These are phyloP conservation scores for Curvularia hawaiiensis DNA, from an alignment of 2,329 filamentous ascomycete genomes.

Conservation along the genomic window DNA sequence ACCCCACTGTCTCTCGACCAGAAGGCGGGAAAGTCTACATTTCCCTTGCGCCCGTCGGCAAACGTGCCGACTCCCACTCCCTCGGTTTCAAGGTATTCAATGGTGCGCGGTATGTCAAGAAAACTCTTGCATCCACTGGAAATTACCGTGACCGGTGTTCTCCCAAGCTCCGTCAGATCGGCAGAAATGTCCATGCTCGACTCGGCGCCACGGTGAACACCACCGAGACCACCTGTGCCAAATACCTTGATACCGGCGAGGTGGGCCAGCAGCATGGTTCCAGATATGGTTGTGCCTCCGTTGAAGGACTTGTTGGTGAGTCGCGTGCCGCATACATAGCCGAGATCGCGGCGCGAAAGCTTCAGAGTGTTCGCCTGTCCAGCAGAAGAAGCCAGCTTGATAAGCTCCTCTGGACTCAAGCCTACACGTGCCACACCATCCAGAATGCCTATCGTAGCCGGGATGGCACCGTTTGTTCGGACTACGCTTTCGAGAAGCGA, in stretches of 20 bases:
- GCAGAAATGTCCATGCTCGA: constrained; percentile 91
- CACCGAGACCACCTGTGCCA: constrained; percentile 91
- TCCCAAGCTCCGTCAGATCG: constrained; percentile 90
- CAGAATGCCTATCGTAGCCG: constrained; percentile 88
- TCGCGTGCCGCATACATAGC: constrained; percentile 77
- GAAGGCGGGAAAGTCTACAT: constrained; percentile 89
- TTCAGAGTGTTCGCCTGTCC: constrained; percentile 74
- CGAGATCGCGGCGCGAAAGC: constrained; percentile 84
- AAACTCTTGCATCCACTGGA: constrained; percentile 96
- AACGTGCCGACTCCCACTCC: constrained; percentile 88
- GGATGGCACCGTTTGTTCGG: constrained; percentile 75
- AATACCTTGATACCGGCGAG: constrained; percentile 90
- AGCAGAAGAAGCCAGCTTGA: constrained; percentile 68
- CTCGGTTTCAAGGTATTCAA: constrained; percentile 78
- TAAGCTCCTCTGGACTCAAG: constrained; percentile 72
- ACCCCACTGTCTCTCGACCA: constrained; percentile 87
- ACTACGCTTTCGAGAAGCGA: constrained; percentile 80
- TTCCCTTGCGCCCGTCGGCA: constrained; percentile 74
- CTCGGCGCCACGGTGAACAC: constrained; percentile 89
- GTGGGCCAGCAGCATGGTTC: constrained; percentile 87
- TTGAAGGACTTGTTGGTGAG: constrained; percentile 71
- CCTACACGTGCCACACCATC: constrained; percentile 84
- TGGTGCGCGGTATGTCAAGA: constrained; percentile 84
- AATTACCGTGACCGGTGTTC: constrained; percentile 86
- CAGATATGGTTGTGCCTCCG: constrained; percentile 91